phyloP scores from a whole-genome alignment of 495 filamentous ascomycete genomes.

The Lophiotrema nucula region DNA sequence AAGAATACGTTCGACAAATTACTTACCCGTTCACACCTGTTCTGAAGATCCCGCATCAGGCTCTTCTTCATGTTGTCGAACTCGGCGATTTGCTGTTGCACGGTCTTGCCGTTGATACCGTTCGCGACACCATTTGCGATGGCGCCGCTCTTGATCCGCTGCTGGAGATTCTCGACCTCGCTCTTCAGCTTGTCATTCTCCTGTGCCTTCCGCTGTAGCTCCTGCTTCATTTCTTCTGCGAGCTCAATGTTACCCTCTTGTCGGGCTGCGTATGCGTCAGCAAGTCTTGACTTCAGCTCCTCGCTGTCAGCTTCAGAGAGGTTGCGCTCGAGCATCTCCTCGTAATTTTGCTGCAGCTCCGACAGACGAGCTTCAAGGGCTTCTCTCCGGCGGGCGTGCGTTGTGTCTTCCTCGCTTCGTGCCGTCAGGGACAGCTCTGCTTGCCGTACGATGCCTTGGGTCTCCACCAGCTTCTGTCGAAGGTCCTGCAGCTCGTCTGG shows the following conservation, averaged over 20 bases:
- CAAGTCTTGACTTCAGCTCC: conserved; percentile 76
- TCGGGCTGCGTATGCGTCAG: conserved; percentile 69
- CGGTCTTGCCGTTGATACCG: conserved; percentile 78
- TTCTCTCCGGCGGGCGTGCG: conserved; percentile 62
- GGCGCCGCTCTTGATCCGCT: conserved; percentile 58
- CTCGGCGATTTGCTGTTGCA: conserved; percentile 95
- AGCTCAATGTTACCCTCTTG: conserved; percentile 69
- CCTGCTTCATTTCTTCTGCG: conserved; percentile 67
- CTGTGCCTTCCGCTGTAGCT: conserved; percentile 67
- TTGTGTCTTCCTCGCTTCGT: conserved; percentile 58
- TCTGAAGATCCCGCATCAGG: conserved; percentile 96
- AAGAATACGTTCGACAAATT: background rate
- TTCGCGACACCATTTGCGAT: conserved; percentile 53
- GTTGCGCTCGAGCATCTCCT: conserved; percentile 75
- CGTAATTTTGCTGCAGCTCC: conserved; percentile 74
- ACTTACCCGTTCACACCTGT: conserved; percentile 83
- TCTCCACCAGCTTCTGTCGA: conserved; percentile 74
- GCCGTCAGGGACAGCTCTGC: conserved; percentile 80
- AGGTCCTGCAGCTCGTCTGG: conserved; percentile 78
- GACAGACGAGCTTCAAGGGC: conserved; percentile 74
- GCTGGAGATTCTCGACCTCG: conserved; percentile 74
- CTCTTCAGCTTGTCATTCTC: conserved; percentile 75
- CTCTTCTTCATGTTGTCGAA: conserved; percentile 99
- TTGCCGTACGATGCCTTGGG: conserved; percentile 88
- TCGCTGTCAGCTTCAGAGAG: conserved; percentile 73